Evolutionary conservation across 1,139 yeast genomes (phyloP), one percentile per base, ranked within the genome.

Genomic region (Geotrichum macrosporum): DNA sequence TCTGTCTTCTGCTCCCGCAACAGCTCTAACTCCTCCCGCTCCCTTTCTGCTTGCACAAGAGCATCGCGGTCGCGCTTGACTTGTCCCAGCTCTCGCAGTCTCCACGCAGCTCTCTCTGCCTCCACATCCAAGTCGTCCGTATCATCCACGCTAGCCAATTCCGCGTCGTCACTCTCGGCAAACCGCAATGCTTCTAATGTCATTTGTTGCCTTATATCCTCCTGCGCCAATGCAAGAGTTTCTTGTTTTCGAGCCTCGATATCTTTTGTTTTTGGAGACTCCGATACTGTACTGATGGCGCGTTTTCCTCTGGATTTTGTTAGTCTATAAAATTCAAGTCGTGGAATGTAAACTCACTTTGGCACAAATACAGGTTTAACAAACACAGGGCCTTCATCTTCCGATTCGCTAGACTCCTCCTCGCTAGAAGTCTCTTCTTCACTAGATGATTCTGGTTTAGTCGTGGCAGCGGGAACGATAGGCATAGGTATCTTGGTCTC

Each of bases 41-140:
- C 76, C 5, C 55, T 55, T 53, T 73, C 77, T 20, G 60, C 63
- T 21, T 57, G 64, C 31, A 61, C 70, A 18, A 74, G 46, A 30
- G 50, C 54, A 13, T 61, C 65, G 21, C 72, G 60, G 43, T 76
- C 80, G n/a, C 81, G 67, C 44, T 63, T 56, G 43, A 68, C 57
- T 33, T 83, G 62, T 13, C 55, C 55, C 34, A 59, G 55, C 50
- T 75, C 77, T 5, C 82, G 68, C 22, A 55, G 47, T 47, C 67
- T 66, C 82, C 82, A 78, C 5, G 66, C 72, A 4, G 59, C 63
- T 33, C 59, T 60, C 57, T 77, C 83, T 1, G 55, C 59, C 36
- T 66, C 74, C 0, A 80, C 77, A 51, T 77, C 77, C 12, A 74
- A 35, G 31, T 73, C 79, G 55, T 78, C 83, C 0, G 80, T 75